A percentile compares a stretch with the other conserved stretches of the same genome.
Evolutionary conservation across 139 green algal species (phyloP).

Genomic region (Zygnema cylindricum): DNA sequence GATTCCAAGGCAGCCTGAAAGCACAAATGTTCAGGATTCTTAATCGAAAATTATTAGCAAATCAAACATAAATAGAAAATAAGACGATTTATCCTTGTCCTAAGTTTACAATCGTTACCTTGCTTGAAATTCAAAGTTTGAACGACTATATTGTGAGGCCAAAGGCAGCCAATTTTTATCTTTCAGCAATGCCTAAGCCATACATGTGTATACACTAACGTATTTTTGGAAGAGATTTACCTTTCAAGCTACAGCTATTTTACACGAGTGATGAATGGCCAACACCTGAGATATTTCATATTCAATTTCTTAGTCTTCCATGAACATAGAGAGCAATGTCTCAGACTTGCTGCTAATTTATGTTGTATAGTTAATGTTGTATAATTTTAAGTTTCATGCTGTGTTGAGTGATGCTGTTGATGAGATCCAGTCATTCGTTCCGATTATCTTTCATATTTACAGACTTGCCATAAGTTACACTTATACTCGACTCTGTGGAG

Average conservation of each 20-base stretch:
- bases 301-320: neutral
- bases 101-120: neutral
- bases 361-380: neutral
- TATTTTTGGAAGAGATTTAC: neutral
- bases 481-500: neutral
- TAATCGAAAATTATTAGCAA: no score
- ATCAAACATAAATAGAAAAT: neutral
- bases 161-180: neutral
- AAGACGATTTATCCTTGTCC: neutral
- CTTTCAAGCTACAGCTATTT: neutral
- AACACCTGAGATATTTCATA: neutral
- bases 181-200: no score
- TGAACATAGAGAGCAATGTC: neutral
- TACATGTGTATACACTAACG: no score
- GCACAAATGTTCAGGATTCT: neutral
- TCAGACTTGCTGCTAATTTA: neutral
- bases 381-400: neutral
- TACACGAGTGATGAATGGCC: neutral
- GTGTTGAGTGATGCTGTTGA: no score
- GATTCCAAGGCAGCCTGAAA: constrained; percentile 36
- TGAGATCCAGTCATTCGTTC: no score
- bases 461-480: neutral
- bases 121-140: neutral
- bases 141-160: neutral
- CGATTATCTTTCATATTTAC: neutral